Conservation (phyloP, 2,329 filamentous ascomycete genomes). For the Mycosphaerella sp. region DNA sequence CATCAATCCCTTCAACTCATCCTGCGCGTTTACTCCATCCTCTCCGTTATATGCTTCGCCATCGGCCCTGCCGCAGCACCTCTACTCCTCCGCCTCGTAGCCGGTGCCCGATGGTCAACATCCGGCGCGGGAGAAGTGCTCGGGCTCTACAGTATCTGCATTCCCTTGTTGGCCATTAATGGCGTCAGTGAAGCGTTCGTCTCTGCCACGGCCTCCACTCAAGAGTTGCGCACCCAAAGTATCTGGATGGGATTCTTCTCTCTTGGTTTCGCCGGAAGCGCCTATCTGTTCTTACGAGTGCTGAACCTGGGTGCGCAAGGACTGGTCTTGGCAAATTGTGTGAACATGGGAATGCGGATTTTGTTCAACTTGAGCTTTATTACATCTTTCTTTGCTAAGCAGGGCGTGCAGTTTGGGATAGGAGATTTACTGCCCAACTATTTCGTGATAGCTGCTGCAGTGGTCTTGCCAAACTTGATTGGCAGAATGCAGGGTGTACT, state of each 20-base stretch:
- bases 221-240: slow-evolving; percentile 70
- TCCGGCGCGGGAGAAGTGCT: slow-evolving; percentile 69
- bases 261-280: slow-evolving; percentile 63
- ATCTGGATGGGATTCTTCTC: slow-evolving; percentile 82
- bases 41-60: slow-evolving; percentile 62
- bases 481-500: slow-evolving; percentile 29
- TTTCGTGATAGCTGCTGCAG: slow-evolving; percentile 35
- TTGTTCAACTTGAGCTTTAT: slow-evolving; percentile 75
- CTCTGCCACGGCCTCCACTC: slow-evolving; percentile 70
- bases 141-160: slow-evolving; percentile 80
- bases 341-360: slow-evolving; percentile 86
- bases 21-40: slow-evolving; percentile 65
- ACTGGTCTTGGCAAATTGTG: slow-evolving; percentile 75
- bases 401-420: slow-evolving; percentile 34
- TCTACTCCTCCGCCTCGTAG: slow-evolving; percentile 65
- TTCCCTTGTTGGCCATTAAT: slow-evolving; percentile 86
- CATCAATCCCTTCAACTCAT: slow-evolving; percentile 55
- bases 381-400: slow-evolving; percentile 51
- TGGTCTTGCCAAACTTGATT: slow-evolving; percentile 36
- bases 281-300: slow-evolving; percentile 67
- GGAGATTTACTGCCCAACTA: slow-evolving; percentile 30
- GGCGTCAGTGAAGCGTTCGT: slow-evolving; percentile 91
- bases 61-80: slow-evolving; percentile 72
- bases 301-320: slow-evolving; percentile 68
- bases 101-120: slow-evolving; percentile 68